Percentiles rank a stretch among this genome's conserved stretches.
Conservation (phyloP, 176 grass and related monocot genomes). For the bread wheat (Triticum aestivum) region IWGSC_CS_RefSeq_v2.1 NC_057797.1:78843158-78843657, state of each 20-base stretch:
- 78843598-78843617: too few species aligned
- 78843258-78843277: not conserved
- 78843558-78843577: too few species aligned
- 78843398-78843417: not conserved
- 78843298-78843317: not conserved
- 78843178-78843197: too few species aligned
- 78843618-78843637: too few species aligned
- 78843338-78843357: not conserved
- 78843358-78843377: not conserved
- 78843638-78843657: too few species aligned
- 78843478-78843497: not conserved
- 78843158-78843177: not conserved
- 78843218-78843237: not conserved
- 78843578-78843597: too few species aligned
- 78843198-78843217: not conserved
- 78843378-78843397: not conserved
- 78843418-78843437: not conserved
- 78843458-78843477: not conserved
- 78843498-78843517: too few species aligned
- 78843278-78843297: not conserved
- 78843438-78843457: not conserved
- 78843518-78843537: too few species aligned
- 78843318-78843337: not conserved
- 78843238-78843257: not conserved
- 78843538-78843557: too few species aligned